Conservation (phyloP, 169 alveolate species). For the Babesia microti region DNA sequence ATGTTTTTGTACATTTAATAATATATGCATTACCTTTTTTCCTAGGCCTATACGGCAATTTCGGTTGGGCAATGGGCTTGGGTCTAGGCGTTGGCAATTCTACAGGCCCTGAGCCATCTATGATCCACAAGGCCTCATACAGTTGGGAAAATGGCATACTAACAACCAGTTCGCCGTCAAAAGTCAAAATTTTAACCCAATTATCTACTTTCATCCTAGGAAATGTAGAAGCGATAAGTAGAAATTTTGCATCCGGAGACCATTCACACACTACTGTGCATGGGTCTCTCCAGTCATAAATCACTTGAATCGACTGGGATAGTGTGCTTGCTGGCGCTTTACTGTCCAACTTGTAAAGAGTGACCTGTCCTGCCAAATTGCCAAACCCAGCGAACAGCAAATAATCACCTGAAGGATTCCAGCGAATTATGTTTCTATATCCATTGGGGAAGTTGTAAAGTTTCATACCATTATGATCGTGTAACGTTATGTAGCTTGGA, state of each 20-base stretch:
- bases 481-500: slow-evolving; percentile 48
- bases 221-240: slow-evolving; percentile 60
- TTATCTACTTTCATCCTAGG: slow-evolving; percentile 69
- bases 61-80: too few species aligned
- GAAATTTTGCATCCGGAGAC: slow-evolving; percentile 54
- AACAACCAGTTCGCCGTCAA: slow-evolving; percentile 49
- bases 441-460: slow-evolving; percentile 38
- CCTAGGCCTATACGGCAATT: too few species aligned
- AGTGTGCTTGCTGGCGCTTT: slow-evolving; percentile 15
- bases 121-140: slow-evolving; percentile 23
- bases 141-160: slow-evolving; percentile 13
- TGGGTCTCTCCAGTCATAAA: slow-evolving; percentile 47
- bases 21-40: too few species aligned
- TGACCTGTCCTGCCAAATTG: slow-evolving; percentile 58
- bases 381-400: slow-evolving; percentile 64
- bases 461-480: slow-evolving; percentile 32
- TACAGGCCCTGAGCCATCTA: slow-evolving; percentile 3
- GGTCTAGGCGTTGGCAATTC: slow-evolving; percentile 15
- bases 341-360: slow-evolving; percentile 43
- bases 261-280: slow-evolving; percentile 64
- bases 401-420: slow-evolving; percentile 62
- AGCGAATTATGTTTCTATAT: slow-evolving; percentile 57
- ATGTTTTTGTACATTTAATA: too few species aligned
- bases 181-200: slow-evolving; percentile 46
- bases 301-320: slow-evolving; percentile 41